Percentiles rank a stretch among this genome's conserved stretches.
phyloP scores from a whole-genome alignment of 2,329 filamentous ascomycete genomes.

The Saccharata proteae region DNA sequence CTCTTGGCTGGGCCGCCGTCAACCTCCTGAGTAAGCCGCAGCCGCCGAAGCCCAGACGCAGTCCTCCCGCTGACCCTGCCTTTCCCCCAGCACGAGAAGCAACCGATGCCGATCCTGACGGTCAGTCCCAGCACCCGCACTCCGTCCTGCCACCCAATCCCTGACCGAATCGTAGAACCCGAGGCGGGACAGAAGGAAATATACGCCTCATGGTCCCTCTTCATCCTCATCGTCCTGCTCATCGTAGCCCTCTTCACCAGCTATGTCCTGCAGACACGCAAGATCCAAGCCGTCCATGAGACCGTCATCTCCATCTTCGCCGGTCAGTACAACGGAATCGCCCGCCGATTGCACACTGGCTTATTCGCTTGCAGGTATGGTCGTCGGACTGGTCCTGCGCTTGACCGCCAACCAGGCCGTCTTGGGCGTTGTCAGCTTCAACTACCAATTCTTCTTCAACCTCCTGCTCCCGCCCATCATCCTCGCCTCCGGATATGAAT shows the following conservation, averaged over 20 bases:
- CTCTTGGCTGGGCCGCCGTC: conserved; percentile 23
- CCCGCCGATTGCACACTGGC: conserved; percentile 9
- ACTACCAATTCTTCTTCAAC: conserved; percentile 99
- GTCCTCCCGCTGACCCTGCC: conserved; percentile 12
- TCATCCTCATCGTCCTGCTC: conserved; percentile 89
- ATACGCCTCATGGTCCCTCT: conserved; percentile 90
- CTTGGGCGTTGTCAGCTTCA: conserved; percentile 84
- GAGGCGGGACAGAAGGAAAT: conserved; percentile 89
- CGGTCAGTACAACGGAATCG: conserved; percentile 38
- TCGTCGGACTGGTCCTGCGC: conserved; percentile 78
- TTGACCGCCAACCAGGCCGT: conserved; percentile 72
- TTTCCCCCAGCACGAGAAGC: conserved; percentile 28
- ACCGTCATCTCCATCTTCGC: conserved; percentile 98
- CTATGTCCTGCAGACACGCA: conserved; percentile 92
- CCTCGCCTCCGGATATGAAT: conserved; percentile 87
- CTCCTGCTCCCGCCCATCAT: conserved; percentile 97
- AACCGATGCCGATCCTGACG: conserved; percentile 35
- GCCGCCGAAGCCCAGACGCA: conserved; percentile 13
- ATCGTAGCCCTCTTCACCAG: conserved; percentile 93
- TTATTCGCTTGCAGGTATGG: conserved; percentile 57
- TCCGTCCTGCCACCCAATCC: conserved; percentile 11
- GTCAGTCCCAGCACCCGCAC: conserved; percentile 17
- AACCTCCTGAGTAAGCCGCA: conserved; percentile 29
- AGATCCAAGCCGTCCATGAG: conserved; percentile 94
- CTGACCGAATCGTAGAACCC: conserved; percentile 42